Percentiles rank a stretch among this genome's conserved stretches.
These are phyloP conservation scores for Quercus robur DNA, from an alignment of 306 rosid species.

Conservation along the genomic window DNA sequence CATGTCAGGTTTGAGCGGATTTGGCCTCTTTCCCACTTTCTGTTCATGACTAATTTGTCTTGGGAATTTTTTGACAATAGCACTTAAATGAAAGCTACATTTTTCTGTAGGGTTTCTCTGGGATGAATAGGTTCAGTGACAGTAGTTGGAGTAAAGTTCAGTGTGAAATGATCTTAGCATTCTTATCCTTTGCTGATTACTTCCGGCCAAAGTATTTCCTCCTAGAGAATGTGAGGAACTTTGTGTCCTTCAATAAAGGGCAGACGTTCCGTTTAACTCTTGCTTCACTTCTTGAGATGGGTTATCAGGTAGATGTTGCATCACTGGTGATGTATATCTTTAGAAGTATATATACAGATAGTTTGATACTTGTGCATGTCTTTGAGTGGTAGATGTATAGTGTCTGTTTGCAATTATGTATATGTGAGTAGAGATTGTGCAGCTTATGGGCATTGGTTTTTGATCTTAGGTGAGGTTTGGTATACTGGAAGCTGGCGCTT, in stretches of 20 bases:
- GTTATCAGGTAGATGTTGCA: slow-evolving; percentile 67
- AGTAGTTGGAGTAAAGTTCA: slow-evolving; percentile 99
- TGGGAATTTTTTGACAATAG: not conserved
- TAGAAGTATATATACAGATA: not conserved
- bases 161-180: slow-evolving; percentile 96
- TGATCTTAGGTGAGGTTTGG: slow-evolving; percentile 86
- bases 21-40: not conserved
- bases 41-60: not conserved
- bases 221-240: slow-evolving; percentile 93
- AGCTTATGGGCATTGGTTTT: slow-evolving; percentile 14
- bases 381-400: not conserved
- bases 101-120: slow-evolving; percentile 82
- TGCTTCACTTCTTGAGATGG: slow-evolving; percentile 98
- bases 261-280: slow-evolving; percentile 86
- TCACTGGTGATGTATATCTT: not conserved
- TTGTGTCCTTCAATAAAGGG: slow-evolving; percentile 88
- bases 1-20: slow-evolving; percentile 70
- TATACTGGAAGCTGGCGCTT: slow-evolving; percentile 95
- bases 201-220: slow-evolving; percentile 94
- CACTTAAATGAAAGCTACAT: not conserved
- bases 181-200: slow-evolving; percentile 92
- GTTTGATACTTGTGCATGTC: not conserved
- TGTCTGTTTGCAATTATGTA: not conserved
- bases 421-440: not conserved
- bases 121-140: slow-evolving; percentile 91